Conservation (phyloP, 2,329 filamentous ascomycete genomes). For the Colletotrichum scovillei region DNA sequence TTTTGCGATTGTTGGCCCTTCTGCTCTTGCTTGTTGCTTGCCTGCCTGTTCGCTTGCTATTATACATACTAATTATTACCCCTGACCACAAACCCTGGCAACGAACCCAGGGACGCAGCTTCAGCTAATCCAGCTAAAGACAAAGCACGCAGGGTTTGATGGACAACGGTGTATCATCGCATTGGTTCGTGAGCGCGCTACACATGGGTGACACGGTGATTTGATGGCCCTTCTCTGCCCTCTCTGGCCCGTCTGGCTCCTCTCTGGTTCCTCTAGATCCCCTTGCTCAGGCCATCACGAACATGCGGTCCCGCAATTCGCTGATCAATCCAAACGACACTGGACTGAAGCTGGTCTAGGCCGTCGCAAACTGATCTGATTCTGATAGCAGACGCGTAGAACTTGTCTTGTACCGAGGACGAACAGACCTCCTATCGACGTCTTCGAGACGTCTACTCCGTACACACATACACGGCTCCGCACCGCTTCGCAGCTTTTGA, state of each 20-base stretch:
- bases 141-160: neutral
- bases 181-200: neutral
- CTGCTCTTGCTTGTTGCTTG: neutral
- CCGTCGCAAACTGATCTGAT: neutral
- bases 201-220: neutral
- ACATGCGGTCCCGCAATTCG: constrained; percentile 15
- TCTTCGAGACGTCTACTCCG: neutral
- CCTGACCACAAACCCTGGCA: neutral
- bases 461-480: neutral
- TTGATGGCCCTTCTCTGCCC: neutral
- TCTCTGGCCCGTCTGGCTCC: too few species aligned
- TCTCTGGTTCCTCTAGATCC: neutral
- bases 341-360: neutral
- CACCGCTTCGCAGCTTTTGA: neutral
- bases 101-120: neutral
- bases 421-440: neutral
- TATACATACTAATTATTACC: neutral
- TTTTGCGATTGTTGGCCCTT: neutral
- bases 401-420: neutral
- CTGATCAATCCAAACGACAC: neutral
- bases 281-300: neutral
- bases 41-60: neutral
- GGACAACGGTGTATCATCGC: neutral
- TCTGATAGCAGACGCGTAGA: neutral
- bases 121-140: neutral